These are phyloP conservation scores for Stachybotrys chlorohalonatus DNA, from an alignment of 2,329 filamentous ascomycete species.

Conservation along the genomic window DNA sequence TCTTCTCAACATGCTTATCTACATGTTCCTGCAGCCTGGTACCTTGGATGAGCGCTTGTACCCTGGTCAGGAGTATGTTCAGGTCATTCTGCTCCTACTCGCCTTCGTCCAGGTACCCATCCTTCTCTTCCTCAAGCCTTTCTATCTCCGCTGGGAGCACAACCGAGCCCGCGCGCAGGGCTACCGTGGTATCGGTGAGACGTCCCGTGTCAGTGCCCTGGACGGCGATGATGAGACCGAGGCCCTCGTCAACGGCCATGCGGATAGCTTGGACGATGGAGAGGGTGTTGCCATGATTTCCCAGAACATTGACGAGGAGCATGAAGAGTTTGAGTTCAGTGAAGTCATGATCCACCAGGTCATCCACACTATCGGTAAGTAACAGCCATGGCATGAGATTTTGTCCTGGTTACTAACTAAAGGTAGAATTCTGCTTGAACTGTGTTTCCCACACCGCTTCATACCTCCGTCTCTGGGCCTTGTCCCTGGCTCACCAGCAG, in stretches of 20 bases:
- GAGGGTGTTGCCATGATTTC: conserved; percentile 84
- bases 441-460: conserved; percentile 98
- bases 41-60: conserved; percentile 65
- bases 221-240: conserved; percentile 77
- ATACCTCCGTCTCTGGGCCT: conserved; percentile 94
- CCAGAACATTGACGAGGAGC: conserved; percentile 72
- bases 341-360: conserved; percentile 99
- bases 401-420: conserved; percentile 16
- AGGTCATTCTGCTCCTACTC: conserved; percentile 69
- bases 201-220: conserved; percentile 75
- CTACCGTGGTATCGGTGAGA: conserved; percentile 90
- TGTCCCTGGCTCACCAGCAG: conserved; percentile 96
- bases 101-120: conserved; percentile 83
- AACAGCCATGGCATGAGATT: neutral
- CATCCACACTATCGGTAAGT: conserved; percentile 92
- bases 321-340: conserved; percentile 95
- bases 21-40: conserved; percentile 94
- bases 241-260: conserved; percentile 43
- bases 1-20: conserved; percentile 96
- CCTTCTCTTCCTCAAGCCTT: conserved; percentile 87
- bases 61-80: conserved; percentile 63
- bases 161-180: conserved; percentile 80
- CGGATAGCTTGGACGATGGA: conserved; percentile 50
- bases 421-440: conserved; percentile 90
- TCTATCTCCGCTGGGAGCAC: conserved; percentile 90